Evolutionary conservation across 2,329 filamentous ascomycete species (phyloP).

Genomic region (Podosphaera leucotricha): DNA sequence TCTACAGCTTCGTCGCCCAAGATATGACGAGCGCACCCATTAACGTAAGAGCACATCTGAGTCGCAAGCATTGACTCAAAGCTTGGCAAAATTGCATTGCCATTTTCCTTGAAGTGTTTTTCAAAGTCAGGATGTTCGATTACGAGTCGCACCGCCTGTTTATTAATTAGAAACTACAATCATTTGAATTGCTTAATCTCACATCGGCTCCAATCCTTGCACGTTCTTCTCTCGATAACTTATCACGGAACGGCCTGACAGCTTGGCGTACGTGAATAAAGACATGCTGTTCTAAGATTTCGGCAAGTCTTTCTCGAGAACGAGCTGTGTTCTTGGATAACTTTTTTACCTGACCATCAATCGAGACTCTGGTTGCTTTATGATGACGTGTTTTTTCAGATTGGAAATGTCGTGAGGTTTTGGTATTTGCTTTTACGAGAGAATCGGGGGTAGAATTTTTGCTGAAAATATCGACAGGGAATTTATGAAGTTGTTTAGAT

Average conservation of each 20-base stretch:
- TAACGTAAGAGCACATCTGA: neutral
- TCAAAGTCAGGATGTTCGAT: conserved; percentile 1
- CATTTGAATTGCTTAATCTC: neutral
- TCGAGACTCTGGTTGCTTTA: neutral
- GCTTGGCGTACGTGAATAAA: conserved; percentile 1
- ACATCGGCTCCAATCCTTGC: conserved; percentile 1
- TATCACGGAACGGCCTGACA: neutral
- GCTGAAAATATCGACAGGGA: neutral
- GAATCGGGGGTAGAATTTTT: too few species aligned
- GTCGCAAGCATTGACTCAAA: neutral
- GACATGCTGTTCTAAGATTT: neutral
- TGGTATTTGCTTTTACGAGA: neutral
- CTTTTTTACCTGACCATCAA: neutral
- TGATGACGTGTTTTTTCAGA: neutral
- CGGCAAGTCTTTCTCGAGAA: neutral
- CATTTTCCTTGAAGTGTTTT: conserved; percentile 1
- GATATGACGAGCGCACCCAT: neutral
- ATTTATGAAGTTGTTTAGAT: neutral
- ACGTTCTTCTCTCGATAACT: neutral
- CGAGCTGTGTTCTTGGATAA: neutral
- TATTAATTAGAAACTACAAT: neutral
- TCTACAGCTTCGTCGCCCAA: neutral
- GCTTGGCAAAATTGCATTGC: neutral
- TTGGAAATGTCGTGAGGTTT: neutral
- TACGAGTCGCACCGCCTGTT: neutral